Percentiles rank a stretch among this genome's conserved stretches.
These are phyloP conservation scores for Fusarium redolens DNA, from an alignment of 2,329 filamentous ascomycete species.

Conservation along the genomic window DNA sequence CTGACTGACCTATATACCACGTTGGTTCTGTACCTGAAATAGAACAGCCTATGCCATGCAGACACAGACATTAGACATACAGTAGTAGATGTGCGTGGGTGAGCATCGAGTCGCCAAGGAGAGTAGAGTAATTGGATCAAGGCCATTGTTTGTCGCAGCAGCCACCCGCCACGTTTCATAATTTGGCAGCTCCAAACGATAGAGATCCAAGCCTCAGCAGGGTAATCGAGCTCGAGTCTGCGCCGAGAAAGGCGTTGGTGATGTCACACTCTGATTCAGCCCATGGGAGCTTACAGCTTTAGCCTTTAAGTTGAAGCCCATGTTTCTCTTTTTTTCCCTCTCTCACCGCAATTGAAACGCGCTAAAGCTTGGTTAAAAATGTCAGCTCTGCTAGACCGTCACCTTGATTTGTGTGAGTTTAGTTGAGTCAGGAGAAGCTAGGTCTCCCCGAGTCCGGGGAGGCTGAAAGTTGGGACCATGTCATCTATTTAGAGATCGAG, in stretches of 20 bases:
- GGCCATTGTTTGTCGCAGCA: slow-evolving; percentile 14
- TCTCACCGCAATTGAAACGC: slow-evolving; percentile 3
- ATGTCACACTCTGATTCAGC: slow-evolving; percentile 8
- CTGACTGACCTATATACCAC: not conserved
- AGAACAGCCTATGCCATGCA: not conserved
- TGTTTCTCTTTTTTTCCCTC: not conserved
- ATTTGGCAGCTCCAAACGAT: not conserved
- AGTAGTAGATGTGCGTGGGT: not conserved
- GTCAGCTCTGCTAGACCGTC: not conserved
- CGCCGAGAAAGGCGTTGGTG: slow-evolving; percentile 6
- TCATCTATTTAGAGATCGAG: not conserved
- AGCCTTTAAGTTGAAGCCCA: not conserved
- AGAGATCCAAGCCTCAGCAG: not conserved
- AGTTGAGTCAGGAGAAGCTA: not conserved
- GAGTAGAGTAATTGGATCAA: slow-evolving; percentile 4
- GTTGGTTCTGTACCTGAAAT: not conserved
- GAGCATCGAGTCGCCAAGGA: not conserved
- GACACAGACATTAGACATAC: not conserved
- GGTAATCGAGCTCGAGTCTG: slow-evolving; percentile 25
- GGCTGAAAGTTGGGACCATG: not conserved
- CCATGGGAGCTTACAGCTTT: slow-evolving; percentile 13
- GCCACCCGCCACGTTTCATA: slow-evolving; percentile 24
- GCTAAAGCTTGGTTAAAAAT: not conserved
- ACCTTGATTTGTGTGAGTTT: not conserved
- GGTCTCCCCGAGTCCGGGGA: slow-evolving; percentile 1